These are phyloP conservation scores for Xylaria sp. DNA, from an alignment of 2,329 filamentous ascomycete genomes.

Conservation along the genomic window DNA sequence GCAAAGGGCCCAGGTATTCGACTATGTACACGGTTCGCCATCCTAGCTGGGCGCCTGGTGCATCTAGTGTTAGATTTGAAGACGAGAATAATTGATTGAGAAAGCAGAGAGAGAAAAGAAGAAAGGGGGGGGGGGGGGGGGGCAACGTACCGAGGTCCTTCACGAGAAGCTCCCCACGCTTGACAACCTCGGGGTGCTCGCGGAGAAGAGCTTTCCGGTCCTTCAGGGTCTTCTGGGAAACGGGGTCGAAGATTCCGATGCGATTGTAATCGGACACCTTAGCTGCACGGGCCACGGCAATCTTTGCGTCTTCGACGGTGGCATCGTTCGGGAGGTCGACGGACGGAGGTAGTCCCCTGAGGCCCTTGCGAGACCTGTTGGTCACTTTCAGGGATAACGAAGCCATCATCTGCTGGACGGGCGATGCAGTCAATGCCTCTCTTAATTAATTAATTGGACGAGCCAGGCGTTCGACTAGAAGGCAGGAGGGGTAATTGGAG, in stretches of 20 bases:
- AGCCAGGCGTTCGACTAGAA: neutral
- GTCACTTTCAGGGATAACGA: constrained; percentile 35
- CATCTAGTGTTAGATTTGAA: constrained; percentile 25
- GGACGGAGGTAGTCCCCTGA: constrained; percentile 57
- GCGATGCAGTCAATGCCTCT: neutral
- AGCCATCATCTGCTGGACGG: constrained; percentile 21
- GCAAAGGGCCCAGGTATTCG: constrained; percentile 89
- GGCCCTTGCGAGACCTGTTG: constrained; percentile 34
- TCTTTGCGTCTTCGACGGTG: constrained; percentile 65
- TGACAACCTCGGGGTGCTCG: constrained; percentile 51
- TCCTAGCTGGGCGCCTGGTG: constrained; percentile 77
- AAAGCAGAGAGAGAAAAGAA: too few relatives aligned
- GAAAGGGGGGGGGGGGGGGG: too few relatives aligned
- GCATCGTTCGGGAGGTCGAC: constrained; percentile 53
- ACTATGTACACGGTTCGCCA: constrained; percentile 95
- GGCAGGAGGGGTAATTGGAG: neutral
- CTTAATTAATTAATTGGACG: constrained; percentile 1
- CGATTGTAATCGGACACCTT: constrained; percentile 61
- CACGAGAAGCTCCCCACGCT: constrained; percentile 68
- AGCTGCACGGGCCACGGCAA: constrained; percentile 53
- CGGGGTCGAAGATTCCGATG: constrained; percentile 63
- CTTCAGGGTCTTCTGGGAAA: constrained; percentile 65
- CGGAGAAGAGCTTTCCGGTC: constrained; percentile 59
- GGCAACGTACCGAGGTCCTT: constrained; percentile 81
- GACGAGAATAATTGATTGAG: constrained; percentile 3